Base-by-base conservation (phyloP, 345 rosid genomes). In the Arabidopsis suecica region DNA sequence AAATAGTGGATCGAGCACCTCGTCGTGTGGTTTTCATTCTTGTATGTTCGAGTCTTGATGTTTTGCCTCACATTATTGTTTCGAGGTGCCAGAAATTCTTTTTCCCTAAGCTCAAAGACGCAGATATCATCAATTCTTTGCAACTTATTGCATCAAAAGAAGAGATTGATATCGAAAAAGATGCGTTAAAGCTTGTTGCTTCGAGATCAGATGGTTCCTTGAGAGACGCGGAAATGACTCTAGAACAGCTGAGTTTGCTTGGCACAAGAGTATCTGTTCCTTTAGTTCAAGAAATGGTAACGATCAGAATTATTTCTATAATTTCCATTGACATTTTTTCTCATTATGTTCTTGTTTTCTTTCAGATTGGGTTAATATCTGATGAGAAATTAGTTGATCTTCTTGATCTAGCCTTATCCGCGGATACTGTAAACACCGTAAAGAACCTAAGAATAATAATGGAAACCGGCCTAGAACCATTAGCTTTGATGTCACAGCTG, bases 311-410 rank as follows among this genome's bases (percentile, higher is more conserved):
- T 12, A 37, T 51, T 5, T 48, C 6, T 25, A 30, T 51, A 61
- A 9, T 18, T 56, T 42, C 14, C 10, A 34, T 20, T 14, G 54
- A 16, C 8, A 55, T 33, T 48, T 14, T 48, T 42, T 68, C 79
- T 50, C 50, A 44, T 23, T 37, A 53, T 74, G 42, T 20, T 62
- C 51, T 77, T 71, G 40, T 30, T 75, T 69, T 37, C 69, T 66
- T 61, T 36, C 87, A 96, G 99, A 98, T 87, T 69, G 99, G 99
- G 61, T 91, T 96, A 65, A 84, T 96, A 51, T 89, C 93, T 67
- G 99, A 96, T 83, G 99, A 96, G 79, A 96, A 91, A 78, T 67
- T 96, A 81, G 91, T 96, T 68, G 98, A 91, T 85, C 98, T 96
- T 85, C 99, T 96, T 69, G 99, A 96, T 85, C 79, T 96, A 69